These are phyloP conservation scores for Pinus tabuliformis DNA, from an alignment of 75 land plant genomes.

Conservation along the genomic window DNA sequence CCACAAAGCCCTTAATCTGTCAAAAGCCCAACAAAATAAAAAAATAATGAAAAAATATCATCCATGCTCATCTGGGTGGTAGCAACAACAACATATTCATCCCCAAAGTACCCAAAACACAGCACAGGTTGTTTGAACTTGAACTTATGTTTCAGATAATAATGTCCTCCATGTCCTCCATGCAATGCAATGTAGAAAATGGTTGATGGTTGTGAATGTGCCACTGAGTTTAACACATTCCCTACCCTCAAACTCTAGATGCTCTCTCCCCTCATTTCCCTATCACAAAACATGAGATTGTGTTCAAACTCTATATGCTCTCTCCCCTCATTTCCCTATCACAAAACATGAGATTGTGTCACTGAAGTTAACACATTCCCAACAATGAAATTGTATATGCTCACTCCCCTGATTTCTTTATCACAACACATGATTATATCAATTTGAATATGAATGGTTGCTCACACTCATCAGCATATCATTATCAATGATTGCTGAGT, in stretches of 20 bases:
- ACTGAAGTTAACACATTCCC: too few species aligned
- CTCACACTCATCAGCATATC: not conserved
- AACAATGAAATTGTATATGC: too few species aligned
- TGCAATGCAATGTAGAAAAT: not conserved
- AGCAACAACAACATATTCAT: not conserved
- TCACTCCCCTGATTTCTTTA: not conserved
- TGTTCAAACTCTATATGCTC: too few species aligned
- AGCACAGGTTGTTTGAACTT: not conserved
- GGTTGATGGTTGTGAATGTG: not conserved
- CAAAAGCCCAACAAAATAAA: too few species aligned
- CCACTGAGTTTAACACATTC: slow-evolving; percentile 5
- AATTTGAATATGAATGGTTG: not conserved
- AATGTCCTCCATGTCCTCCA: not conserved
- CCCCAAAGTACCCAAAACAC: not conserved
- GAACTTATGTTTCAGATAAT: not conserved
- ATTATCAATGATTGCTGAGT: too few species aligned
- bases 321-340: too few species aligned
- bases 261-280: not conserved
- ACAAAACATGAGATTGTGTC: too few species aligned
- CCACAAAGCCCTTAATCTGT: too few species aligned
- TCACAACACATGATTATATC: not conserved
- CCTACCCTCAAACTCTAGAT: not conserved
- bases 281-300: not conserved
- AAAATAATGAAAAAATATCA: too few species aligned
- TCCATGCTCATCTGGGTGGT: slow-evolving; percentile 5